A percentile compares a stretch with the other conserved stretches of the same genome.
Conservation (phyloP, 345 rosid species). For the Lumnitzera racemosa region DNA sequence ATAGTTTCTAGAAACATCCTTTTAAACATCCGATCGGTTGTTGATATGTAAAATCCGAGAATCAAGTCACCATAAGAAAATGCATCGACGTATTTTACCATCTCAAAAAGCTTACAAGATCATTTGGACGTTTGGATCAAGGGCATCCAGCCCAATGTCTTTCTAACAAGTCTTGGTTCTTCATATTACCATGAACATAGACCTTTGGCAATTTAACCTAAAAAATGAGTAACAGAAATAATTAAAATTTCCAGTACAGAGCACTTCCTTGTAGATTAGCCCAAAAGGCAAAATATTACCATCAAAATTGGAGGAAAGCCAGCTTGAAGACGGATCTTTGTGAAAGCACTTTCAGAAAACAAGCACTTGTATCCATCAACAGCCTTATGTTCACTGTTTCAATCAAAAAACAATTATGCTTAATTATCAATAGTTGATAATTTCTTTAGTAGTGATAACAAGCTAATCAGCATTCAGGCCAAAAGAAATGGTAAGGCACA, state of each 20-base stretch:
- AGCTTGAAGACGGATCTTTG: slow-evolving; percentile 40
- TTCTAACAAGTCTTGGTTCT: slow-evolving; percentile 22
- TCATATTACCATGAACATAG: slow-evolving; percentile 47
- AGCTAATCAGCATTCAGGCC: too few species aligned
- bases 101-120: not conserved
- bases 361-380: slow-evolving; percentile 73
- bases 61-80: slow-evolving; percentile 1
- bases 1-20: too few species aligned
- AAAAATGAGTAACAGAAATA: slow-evolving; percentile 7
- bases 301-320: slow-evolving; percentile 49
- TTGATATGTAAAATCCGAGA: slow-evolving; percentile 5
- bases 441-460: not conserved
- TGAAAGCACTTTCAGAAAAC: slow-evolving; percentile 53
- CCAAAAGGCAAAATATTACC: slow-evolving; percentile 28
- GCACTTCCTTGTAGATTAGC: not conserved
- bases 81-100: not conserved
- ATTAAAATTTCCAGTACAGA: slow-evolving; percentile 3
- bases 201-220: slow-evolving; percentile 75
- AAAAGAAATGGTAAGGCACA: too few species aligned
- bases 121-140: slow-evolving; percentile 4
- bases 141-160: slow-evolving; percentile 63
- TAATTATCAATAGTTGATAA: not conserved
- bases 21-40: not conserved
- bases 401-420: not conserved
- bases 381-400: slow-evolving; percentile 55